Conservation (phyloP, 345 rosid species). For the Euphorbia tirucalli region DNA sequence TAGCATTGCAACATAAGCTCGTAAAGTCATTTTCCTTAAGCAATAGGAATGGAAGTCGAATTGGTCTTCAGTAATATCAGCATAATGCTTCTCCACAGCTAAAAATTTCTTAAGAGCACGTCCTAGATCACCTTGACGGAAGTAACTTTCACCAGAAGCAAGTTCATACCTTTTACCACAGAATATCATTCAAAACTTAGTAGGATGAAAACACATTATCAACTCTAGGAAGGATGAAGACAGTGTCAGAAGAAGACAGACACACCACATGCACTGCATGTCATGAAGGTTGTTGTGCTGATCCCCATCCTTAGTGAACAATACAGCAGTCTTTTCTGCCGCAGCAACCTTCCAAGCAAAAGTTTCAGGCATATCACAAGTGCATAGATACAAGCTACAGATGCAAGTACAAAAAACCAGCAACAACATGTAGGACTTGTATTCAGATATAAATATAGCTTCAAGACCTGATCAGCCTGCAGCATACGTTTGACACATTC, state of each 20-base stretch:
- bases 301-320: constrained; percentile 97
- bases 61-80: constrained; percentile 97
- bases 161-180: constrained; percentile 82
- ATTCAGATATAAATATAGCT: constrained; percentile 10
- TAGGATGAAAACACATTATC: constrained; percentile 11
- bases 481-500: constrained; percentile 98
- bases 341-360: constrained; percentile 58
- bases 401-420: constrained; percentile 7
- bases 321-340: constrained; percentile 91
- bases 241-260: constrained; percentile 22
- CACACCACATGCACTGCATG: constrained; percentile 99
- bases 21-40: constrained; percentile 93
- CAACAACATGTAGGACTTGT: not conserved
- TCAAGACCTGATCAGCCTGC: constrained; percentile 92
- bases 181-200: constrained; percentile 14
- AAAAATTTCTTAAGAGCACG: constrained; percentile 88
- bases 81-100: constrained; percentile 98
- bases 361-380: constrained; percentile 15
- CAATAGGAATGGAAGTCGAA: constrained; percentile 99
- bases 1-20: constrained; percentile 96
- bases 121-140: constrained; percentile 96
- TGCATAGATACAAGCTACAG: constrained; percentile 13
- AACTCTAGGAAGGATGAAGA: constrained; percentile 8
- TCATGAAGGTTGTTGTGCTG: constrained; percentile 99
- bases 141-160: constrained; percentile 94